Evolutionary conservation across 192 early-diverging fungal species (phyloP).

Genomic region (Radiomyces spectabilis): DNA sequence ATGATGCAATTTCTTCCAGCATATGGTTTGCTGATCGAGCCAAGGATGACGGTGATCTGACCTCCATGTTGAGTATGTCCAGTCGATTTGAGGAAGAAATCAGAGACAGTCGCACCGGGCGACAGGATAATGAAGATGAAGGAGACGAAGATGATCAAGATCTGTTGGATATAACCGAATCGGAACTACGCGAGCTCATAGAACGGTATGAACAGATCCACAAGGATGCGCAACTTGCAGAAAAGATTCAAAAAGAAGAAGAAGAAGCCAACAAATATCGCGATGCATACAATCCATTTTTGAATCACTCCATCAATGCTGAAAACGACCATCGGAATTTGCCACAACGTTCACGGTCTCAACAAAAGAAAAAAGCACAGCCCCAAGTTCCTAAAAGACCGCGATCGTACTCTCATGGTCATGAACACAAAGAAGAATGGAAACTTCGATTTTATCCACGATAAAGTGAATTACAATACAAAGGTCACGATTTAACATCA

Average conservation of each 20-base stretch:
- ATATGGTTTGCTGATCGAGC: too few relatives aligned
- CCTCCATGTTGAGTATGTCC: conserved; percentile 7
- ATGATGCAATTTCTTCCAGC: too few relatives aligned
- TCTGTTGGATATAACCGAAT: conserved; percentile 2
- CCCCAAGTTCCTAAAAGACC: too few relatives aligned
- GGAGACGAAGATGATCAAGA: conserved; percentile 13
- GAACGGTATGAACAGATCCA: conserved; percentile 14
- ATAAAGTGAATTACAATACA: background rate
- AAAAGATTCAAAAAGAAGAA: conserved; percentile 11
- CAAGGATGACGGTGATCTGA: conserved; percentile 6
- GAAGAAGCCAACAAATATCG: conserved; percentile 1
- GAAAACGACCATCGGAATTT: too few relatives aligned
- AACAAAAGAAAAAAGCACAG: too few relatives aligned
- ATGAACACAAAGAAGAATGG: conserved; percentile 7
- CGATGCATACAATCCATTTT: conserved; percentile 12
- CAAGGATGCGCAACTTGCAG: conserved; percentile 10
- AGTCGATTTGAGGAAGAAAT: conserved; percentile 23
- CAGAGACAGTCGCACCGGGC: background rate
- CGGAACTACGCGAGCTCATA: background rate
- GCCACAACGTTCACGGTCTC: too few relatives aligned
- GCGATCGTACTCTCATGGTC: too few relatives aligned
- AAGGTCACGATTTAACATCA: background rate
- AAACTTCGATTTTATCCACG: background rate
- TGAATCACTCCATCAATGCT: conserved; percentile 2
- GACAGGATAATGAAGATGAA: conserved; percentile 9